phyloP scores from a whole-genome alignment of 139 green algal genomes.

The Deuterostichococcus epilithicus region DNA sequence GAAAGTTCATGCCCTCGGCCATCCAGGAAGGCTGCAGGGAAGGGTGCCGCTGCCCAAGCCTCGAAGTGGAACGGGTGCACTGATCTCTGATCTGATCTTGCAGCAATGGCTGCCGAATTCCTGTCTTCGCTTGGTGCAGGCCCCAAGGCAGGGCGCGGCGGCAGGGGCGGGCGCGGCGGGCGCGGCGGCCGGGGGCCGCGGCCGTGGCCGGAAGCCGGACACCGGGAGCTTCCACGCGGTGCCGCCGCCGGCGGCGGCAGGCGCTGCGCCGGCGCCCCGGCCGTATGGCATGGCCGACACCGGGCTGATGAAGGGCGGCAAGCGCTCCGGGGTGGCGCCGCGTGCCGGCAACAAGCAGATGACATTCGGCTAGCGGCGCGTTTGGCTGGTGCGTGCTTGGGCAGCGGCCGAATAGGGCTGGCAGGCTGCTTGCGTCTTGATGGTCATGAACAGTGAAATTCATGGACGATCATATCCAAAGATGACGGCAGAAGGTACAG shows the following conservation, averaged over 20 bases:
- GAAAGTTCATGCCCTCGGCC: no score
- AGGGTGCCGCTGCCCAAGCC: no score
- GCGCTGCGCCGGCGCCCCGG: conserved; percentile 14
- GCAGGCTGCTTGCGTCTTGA: no score
- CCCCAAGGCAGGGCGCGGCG: neutral
- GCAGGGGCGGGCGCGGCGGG: neutral
- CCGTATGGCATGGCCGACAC: conserved; percentile 22
- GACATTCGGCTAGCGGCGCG: no score
- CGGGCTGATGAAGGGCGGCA: conserved; percentile 33
- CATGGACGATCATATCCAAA: no score
- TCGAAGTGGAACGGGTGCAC: no score
- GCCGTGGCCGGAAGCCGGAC: neutral
- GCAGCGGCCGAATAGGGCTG: no score
- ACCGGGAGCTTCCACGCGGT: conserved; percentile 9
- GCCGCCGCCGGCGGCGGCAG: neutral
- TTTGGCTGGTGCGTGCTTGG: no score
- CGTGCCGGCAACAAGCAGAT: conserved; percentile 38
- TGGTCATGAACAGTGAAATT: no score
- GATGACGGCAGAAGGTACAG: no score
- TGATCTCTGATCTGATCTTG: neutral
- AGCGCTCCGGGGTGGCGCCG: conserved; percentile 18
- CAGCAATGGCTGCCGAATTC: neutral
- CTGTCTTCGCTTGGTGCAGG: neutral
- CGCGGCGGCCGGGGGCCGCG: conserved; percentile 6
- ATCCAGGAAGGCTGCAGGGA: no score